Evolutionary conservation across 257 asterid genomes (phyloP).

Genomic region (Penstemon eatonii): DNA sequence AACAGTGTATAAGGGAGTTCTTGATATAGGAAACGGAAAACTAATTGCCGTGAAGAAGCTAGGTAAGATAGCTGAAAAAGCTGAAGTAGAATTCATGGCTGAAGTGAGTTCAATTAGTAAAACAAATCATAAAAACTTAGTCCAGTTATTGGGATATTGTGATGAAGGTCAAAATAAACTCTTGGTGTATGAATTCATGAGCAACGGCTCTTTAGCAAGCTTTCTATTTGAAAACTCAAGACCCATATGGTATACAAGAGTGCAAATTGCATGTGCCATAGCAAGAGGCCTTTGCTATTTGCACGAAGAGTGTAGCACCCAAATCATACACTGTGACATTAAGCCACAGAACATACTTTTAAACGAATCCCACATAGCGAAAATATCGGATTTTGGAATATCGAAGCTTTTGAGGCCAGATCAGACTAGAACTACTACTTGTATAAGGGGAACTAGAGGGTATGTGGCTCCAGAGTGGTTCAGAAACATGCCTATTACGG

Average conservation of each 20-base stretch:
- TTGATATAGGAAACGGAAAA: slow-evolving; percentile 13
- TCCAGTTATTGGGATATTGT: slow-evolving; percentile 43
- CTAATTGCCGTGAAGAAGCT: slow-evolving; percentile 45
- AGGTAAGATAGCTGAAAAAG: slow-evolving; percentile 26
- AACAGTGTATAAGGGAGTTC: slow-evolving; percentile 32
- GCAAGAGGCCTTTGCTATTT: slow-evolving; percentile 49
- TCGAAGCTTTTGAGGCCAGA: slow-evolving; percentile 40
- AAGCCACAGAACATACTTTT: slow-evolving; percentile 52
- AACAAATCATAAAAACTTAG: slow-evolving; percentile 53
- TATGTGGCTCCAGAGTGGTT: slow-evolving; percentile 55
- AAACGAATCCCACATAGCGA: slow-evolving; percentile 27
- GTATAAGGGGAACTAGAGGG: slow-evolving; percentile 46
- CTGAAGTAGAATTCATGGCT: slow-evolving; percentile 40
- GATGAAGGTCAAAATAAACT: slow-evolving; percentile 39
- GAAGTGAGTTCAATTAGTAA: slow-evolving; percentile 40
- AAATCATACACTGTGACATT: slow-evolving; percentile 48
- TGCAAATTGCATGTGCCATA: slow-evolving; percentile 36
- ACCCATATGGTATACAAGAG: slow-evolving; percentile 45
- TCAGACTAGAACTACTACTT: slow-evolving; percentile 35
- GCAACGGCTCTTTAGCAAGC: slow-evolving; percentile 35
- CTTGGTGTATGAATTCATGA: slow-evolving; percentile 40
- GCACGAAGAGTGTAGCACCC: slow-evolving; percentile 45
- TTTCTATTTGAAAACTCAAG: slow-evolving; percentile 32
- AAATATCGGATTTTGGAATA: slow-evolving; percentile 46
- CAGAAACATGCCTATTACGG: slow-evolving; percentile 31